Base-by-base conservation (phyloP, 176 grass and related monocot genomes). In the Tillandsia leiboldiana region DNA sequence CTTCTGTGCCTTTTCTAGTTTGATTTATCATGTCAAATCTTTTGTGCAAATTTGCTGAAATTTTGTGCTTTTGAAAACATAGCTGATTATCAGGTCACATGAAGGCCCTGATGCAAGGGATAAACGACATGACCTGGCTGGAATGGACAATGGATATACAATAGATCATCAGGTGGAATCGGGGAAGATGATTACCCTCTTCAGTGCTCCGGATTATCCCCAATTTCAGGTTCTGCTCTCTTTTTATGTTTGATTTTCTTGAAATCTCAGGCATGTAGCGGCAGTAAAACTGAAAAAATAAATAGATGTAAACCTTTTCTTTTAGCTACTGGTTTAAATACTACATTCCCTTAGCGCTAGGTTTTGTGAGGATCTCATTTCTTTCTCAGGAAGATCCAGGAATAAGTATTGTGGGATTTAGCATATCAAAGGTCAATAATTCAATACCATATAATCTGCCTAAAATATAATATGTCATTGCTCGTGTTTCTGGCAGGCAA, bases 31-130 rank as follows among this genome's bases (percentile, higher is more conserved):
- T 61, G 56, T 22, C 33, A 77, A 79, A 69, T 75, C 48, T 42
- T 12, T 53, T 22, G 11, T 61, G 56, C n/a, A 61, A 61, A 61
- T 23, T 61, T 61, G 8, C 56, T 61, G 56, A 61, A 61, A 20
- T 61, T 85, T 67, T 77, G 73, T 53, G 70, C 73, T 84, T 81
- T 51, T 65, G 78, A 72, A 82, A 87, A 83, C 65, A 56, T 90
- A 99, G 94, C 80, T 99, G 83, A 99, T 99, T 72, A 93, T 93
- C 86, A 99, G 94, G 70, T 99, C 94, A 62, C 94, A 99, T 82
- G 94, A 99, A 86, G 94, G 94, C 54, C 94, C 94, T 23, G 94
- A 99, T 54, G 94, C 94, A 63, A 93, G 94, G 74, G 84, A 87
- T 50, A 99, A 99, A 56, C 78, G 89, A 3, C 28, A 82, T 51